Evolutionary conservation across 2,329 filamentous ascomycete genomes (phyloP), one percentile per base, ranked within the genome.

Genomic region (Capronia coronata): DNA sequence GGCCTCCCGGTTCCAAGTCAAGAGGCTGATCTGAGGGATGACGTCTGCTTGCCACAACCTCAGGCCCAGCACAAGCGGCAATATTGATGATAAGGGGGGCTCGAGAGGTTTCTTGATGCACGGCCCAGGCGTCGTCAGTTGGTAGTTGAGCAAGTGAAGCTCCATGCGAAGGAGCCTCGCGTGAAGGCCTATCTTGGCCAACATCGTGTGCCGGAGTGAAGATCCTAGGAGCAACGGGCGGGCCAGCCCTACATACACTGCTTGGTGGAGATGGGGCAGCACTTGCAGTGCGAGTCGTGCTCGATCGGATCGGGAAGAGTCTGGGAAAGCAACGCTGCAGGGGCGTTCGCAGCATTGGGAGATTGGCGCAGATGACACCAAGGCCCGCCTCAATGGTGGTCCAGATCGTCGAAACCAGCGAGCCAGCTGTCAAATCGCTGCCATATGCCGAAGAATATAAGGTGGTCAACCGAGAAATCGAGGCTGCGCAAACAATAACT

Each of bases 311-410:
- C n/a, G 50, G 50, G 19, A 56, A 56, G 8, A 57, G 29, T 10
- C 18, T 49, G 8, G 55, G 55, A 21, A 58, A 52, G 30, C 54
- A 40, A 21, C 46, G 51, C 21, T 58, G 56, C 21, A 68, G 59
- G 1, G 63, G 60, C n/a, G 61, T 59, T 34, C 64, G 61, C 41
- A 65, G 61, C 59, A 68, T 67, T 8, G 68, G 67, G 5, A 69
- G 62, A 45, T 66, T 69, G 13, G 68, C 65, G 46, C 67, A 68
- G 25, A 67, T 65, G n/a, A 69, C 63, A 11, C 59, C 66, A 11
- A 62, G 57, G 41, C 65, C 65, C 21, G 62, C 60, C 59, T 70
- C 68, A 25, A 70, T 57, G 8, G 65, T 62, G 16, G 65, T 68
- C 67, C 67, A 70, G 16, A 64, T 61, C 5, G 65, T 65, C 14